Evolutionary conservation across 352 stramenopile genomes (phyloP), one percentile per base, ranked within the genome.

Genomic region (Globisporangium uncinulatum): DNA sequence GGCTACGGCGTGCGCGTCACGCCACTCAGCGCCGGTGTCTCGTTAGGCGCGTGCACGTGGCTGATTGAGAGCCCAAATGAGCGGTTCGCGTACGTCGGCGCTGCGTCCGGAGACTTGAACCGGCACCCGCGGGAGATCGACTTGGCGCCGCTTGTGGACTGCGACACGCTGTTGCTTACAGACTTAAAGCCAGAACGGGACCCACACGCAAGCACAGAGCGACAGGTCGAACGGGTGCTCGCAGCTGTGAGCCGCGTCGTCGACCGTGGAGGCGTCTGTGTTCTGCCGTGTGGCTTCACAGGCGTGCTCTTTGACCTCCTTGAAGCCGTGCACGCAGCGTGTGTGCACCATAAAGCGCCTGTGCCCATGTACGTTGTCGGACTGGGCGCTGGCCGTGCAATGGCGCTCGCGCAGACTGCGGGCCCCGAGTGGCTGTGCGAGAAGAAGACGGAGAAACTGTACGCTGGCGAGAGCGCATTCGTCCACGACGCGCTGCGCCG

Each of bases 41-140:
- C 72, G 36, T 68, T 95, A 31, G 85, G 85, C 0, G 71, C 85
- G 1, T 75, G 74, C 55, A 72, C 81, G 51, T 95, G 83, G 83
- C 65, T 92, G 2, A 37, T 95, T 4, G 79, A 92, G 60, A 76
- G 76, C 10, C 72, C 77, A 8, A 89, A 68, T 43, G 83, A 92
- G 13, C 68, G 71, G 29, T 59, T 93, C 45, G 83, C 81, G 19
- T 95, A 95, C 59, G 79, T 92, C 11, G 65, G 79, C 2, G 75
- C 83, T 3, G 79, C 83, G 1, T 93, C 83, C 3, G 84, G 81
- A 24, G 85, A 95, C 54, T 76, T 88, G n/a, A 91, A 91, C 54
- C 79, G 85, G 31, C 83, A 95, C 62, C 82, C 85, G 20, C 90
- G 90, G 50, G 82, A 92, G 39, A 67, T 95, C 19, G 85, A 95